phyloP scores from a whole-genome alignment of 1,139 yeast genomes.

The Geotrichum fermentans region DNA sequence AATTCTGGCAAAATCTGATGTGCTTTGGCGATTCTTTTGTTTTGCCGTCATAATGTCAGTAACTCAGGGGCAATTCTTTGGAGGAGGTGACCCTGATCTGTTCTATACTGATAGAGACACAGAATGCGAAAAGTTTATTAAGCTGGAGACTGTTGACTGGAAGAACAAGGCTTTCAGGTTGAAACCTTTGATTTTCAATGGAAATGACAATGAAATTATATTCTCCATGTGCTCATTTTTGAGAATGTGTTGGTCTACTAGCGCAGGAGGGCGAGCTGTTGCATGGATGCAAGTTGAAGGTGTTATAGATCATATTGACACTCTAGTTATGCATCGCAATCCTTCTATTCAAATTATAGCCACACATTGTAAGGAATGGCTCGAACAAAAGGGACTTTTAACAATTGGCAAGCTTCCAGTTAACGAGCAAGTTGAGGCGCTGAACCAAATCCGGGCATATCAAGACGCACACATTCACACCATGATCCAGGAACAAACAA shows the following conservation, averaged over 20 bases:
- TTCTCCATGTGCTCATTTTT: neutral
- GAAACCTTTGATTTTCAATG: neutral
- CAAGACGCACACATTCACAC: neutral
- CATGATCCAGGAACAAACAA: conserved; percentile 4
- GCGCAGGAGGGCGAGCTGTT: neutral
- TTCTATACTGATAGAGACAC: neutral
- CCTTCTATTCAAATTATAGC: neutral
- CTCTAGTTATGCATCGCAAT: neutral
- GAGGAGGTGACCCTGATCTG: neutral
- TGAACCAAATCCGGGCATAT: conserved; percentile 5
- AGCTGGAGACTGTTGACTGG: neutral
- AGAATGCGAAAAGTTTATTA: neutral
- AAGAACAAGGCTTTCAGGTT: neutral
- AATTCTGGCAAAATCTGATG: neutral
- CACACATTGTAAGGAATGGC: neutral
- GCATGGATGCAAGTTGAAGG: conserved; percentile 1
- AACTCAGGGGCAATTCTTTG: neutral
- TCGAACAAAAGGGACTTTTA: neutral
- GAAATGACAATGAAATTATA: neutral
- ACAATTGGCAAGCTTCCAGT: neutral
- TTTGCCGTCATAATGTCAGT: neutral
- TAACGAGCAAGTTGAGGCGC: neutral
- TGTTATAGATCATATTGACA: neutral
- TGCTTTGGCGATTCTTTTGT: neutral
- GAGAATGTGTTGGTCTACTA: neutral